Percentiles rank a stretch among this genome's conserved stretches.
Evolutionary conservation across 371 early-diverging fungal species (phyloP).

Genomic region (Rhizopus stolonifer): DNA sequence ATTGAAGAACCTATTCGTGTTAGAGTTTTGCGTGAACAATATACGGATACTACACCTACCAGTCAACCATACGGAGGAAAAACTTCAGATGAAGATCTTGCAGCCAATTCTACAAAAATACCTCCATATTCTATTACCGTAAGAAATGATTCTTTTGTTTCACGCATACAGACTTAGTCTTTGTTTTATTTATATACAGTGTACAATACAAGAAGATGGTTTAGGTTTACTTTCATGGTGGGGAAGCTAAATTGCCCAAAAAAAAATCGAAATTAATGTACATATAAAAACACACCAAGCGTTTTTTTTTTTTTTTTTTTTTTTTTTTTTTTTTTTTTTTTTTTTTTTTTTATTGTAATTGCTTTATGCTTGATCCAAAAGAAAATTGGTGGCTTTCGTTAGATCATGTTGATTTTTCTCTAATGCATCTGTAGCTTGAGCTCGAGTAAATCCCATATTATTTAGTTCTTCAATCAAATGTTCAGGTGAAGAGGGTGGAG

Average conservation of each 20-base stretch:
- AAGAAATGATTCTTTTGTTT: too few species aligned
- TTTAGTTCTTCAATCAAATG: constrained; percentile 46
- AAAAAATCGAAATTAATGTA: neutral
- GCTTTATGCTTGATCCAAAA: constrained; percentile 57
- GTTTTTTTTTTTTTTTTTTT: neutral
- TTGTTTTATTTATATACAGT: constrained; percentile 24
- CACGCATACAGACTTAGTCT: too few species aligned
- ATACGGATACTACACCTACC: constrained; percentile 76
- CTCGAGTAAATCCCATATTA: constrained; percentile 74
- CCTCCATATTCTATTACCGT: constrained; percentile 57
- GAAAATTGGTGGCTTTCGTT: constrained; percentile 72
- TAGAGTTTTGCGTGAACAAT: constrained; percentile 71
- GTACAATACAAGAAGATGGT: constrained; percentile 68
- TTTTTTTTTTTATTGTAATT: neutral
- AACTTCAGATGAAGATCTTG: constrained; percentile 45
- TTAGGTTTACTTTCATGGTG: constrained; percentile 75
- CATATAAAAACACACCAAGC: neutral
- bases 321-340: neutral
- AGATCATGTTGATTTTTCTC: constrained; percentile 75
- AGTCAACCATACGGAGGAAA: constrained; percentile 36
- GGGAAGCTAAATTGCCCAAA: constrained; percentile 36
- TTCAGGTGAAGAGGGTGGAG: constrained; percentile 2
- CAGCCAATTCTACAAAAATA: constrained; percentile 55
- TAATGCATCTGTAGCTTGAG: constrained; percentile 71
- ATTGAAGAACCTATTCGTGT: constrained; percentile 75